Evolutionary conservation across 2,329 filamentous ascomycete species (phyloP).

Genomic region (Xylariales sp.): DNA sequence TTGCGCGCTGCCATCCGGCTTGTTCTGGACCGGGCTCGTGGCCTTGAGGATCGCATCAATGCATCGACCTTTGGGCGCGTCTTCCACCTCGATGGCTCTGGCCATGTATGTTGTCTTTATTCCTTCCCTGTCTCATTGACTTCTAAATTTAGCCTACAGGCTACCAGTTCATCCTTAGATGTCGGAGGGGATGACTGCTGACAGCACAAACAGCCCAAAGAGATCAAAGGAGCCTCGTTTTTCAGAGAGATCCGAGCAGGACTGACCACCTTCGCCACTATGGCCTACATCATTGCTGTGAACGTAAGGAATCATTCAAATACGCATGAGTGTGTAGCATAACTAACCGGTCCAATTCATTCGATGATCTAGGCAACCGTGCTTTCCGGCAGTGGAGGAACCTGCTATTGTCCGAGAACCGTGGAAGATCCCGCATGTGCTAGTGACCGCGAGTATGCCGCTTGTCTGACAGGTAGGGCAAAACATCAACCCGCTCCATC

Average conservation of each 20-base stretch:
- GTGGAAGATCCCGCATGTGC: conserved; percentile 40
- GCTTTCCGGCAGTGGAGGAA: conserved; percentile 71
- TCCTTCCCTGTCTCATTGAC: no score
- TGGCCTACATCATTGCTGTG: conserved; percentile 82
- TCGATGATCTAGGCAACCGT: conserved; percentile 55
- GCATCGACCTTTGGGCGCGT: conserved; percentile 44
- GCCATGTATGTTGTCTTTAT: conserved; percentile 57
- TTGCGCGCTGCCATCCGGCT: background rate
- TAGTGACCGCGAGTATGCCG: conserved; percentile 35
- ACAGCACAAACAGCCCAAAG: conserved; percentile 55
- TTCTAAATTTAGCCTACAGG: no score
- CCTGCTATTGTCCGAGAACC: conserved; percentile 58
- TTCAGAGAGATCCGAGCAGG: conserved; percentile 76
- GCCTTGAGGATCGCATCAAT: conserved; percentile 24
- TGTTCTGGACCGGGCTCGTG: conserved; percentile 11
- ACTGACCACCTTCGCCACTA: conserved; percentile 73
- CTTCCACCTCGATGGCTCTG: conserved; percentile 61
- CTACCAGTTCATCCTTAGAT: no score
- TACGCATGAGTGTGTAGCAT: background rate
- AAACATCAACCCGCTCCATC: no score
- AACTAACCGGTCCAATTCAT: conserved; percentile 8
- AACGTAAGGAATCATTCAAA: conserved; percentile 39
- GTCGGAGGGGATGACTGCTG: no score
- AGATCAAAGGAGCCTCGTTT: conserved; percentile 66
- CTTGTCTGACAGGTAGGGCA: conserved; percentile 2